Evolutionary conservation across 345 rosid species (phyloP), one percentile per base, ranked within the genome.

Genomic region (Trapa incisa): DNA sequence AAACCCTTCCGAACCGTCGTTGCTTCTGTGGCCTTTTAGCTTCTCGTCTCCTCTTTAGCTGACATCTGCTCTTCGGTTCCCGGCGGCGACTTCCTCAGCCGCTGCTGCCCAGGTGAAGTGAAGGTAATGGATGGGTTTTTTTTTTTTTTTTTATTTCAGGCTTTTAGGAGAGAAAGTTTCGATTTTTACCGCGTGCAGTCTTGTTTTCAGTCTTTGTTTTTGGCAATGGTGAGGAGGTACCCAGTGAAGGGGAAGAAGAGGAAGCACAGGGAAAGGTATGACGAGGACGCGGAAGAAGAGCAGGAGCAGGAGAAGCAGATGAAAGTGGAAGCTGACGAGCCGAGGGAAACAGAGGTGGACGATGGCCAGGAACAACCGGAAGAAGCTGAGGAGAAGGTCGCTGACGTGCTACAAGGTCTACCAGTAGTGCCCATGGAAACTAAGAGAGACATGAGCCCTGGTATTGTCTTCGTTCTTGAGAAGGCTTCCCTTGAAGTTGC

Each of bases 401-500:
- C 66, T 32, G 67, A 72, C 50, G 75, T 70, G n/a, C 79, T 82
- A 48, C 86, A 67, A 37, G 96, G 95, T 33, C 83, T 87, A 64
- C 91, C 94, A 15, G 72, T 87, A 72, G 67, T 58, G 47, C 79
- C 77, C 0, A 65, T 62, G 37, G 77, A 80, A 12, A 58, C 32
- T 61, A 56, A 16, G 54, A 80, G 73, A 12, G 65, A 63, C 3
- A 76, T 77, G 35, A 77, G 79, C 68, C 68, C 79, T 0, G 89
- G 43, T 41, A 41, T 41, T 41, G 75, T 80, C 37, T 92, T 93
- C 54, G 86, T 93, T 64, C 94, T 90, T 5, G 97, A 90, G 85
- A 89, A 76, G 70, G 97, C 96, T 37, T 82, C 91, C 64, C 81
- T 89, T 65, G 97, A 89, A 80, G 93, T 89, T 60, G 96, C 93